These are phyloP conservation scores for Agarophyton chilense DNA, from an alignment of 23 red algal species.

Conservation along the genomic window DNA sequence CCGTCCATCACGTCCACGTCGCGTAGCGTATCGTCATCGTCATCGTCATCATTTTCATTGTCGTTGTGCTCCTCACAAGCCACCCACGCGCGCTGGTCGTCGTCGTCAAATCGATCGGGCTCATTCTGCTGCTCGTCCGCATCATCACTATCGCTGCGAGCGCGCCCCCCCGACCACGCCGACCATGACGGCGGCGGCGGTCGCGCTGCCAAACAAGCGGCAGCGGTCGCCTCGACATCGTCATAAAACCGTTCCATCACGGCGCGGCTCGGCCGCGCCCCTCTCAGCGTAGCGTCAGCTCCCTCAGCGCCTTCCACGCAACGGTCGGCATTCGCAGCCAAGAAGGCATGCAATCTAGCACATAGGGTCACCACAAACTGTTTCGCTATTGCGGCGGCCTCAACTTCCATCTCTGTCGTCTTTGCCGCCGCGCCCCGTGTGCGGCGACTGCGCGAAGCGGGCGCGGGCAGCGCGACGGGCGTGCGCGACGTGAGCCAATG, in stretches of 20 bases:
- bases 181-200: neutral
- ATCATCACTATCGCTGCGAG: too few species aligned
- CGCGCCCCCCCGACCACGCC: neutral
- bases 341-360: neutral
- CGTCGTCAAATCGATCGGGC: too few species aligned
- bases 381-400: neutral
- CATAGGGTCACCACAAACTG: neutral
- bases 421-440: neutral
- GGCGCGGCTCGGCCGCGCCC: neutral
- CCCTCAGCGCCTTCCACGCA: neutral
- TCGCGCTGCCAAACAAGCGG: too few species aligned
- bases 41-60: too few species aligned
- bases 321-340: neutral
- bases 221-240: neutral
- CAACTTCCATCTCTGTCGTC: too few species aligned
- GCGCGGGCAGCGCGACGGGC: neutral
- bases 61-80: too few species aligned
- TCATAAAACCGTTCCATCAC: neutral
- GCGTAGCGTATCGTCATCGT: too few species aligned
- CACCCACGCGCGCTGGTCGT: too few species aligned
- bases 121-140: too few species aligned
- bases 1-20: too few species aligned
- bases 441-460: neutral
- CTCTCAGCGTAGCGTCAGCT: neutral
- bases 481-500: neutral